These are phyloP conservation scores for Chlorella sp. DNA, from an alignment of 139 green algal genomes.

Conservation along the genomic window DNA sequence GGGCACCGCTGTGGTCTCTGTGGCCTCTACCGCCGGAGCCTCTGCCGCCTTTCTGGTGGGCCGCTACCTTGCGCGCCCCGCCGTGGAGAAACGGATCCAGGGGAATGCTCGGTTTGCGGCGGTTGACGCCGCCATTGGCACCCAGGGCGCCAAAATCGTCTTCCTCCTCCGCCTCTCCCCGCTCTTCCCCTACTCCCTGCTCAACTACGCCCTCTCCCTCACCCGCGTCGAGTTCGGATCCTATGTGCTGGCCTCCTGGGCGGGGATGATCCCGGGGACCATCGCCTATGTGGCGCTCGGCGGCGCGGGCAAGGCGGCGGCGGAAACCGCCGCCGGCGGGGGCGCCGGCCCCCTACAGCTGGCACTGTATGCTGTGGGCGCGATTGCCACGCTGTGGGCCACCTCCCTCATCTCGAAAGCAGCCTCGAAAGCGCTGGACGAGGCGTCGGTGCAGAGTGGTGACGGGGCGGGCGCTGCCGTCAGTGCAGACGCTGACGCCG, in stretches of 20 bases:
- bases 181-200: slow-evolving; percentile 76
- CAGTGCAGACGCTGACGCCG: background rate
- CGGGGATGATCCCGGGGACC: slow-evolving; percentile 84
- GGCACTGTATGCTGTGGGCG: slow-evolving; percentile 68
- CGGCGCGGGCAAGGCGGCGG: slow-evolving; percentile 58
- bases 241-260: slow-evolving; percentile 80
- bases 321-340: slow-evolving; percentile 49
- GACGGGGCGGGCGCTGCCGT: background rate
- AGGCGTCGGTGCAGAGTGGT: slow-evolving; percentile 1
- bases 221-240: slow-evolving; percentile 61
- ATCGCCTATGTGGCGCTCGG: slow-evolving; percentile 85
- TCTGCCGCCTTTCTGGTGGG: slow-evolving; percentile 71
- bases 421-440: slow-evolving; percentile 58
- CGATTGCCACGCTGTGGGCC: slow-evolving; percentile 63
- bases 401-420: slow-evolving; percentile 60
- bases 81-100: slow-evolving; percentile 50
- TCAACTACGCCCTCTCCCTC: slow-evolving; percentile 78
- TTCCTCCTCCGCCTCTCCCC: slow-evolving; percentile 80
- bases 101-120: slow-evolving; percentile 51
- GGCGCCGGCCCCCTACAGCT: slow-evolving; percentile 40
- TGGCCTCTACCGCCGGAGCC: slow-evolving; percentile 67
- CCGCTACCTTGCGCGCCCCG: slow-evolving; percentile 68
- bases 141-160: slow-evolving; percentile 66
- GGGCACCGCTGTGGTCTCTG: slow-evolving; percentile 73
- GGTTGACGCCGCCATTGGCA: slow-evolving; percentile 59